These are phyloP conservation scores for Wickerhamiella kurtzmanii DNA, from an alignment of 805 yeast species.

Conservation along the genomic window DNA sequence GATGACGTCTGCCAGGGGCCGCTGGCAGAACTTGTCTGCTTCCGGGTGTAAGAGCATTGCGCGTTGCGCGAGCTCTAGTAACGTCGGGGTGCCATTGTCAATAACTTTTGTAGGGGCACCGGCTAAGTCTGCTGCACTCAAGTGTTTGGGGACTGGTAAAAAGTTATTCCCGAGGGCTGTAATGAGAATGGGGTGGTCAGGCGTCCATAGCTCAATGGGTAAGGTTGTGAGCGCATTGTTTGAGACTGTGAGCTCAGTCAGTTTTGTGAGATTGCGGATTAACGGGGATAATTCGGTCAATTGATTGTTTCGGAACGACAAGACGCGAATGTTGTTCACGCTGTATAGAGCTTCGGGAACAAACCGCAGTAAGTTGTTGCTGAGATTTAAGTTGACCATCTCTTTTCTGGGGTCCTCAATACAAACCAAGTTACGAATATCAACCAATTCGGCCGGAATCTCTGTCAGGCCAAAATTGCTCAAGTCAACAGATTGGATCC, in stretches of 20 bases:
- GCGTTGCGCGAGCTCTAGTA: conserved; percentile 11
- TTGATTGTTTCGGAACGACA: conserved; percentile 26
- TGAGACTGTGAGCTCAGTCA: conserved; percentile 26
- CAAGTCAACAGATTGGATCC: conserved; percentile 7
- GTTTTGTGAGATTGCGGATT: conserved; percentile 21
- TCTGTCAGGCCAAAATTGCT: conserved; percentile 17
- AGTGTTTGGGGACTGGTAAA: not conserved
- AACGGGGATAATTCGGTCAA: conserved; percentile 24
- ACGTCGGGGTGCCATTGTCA: conserved; percentile 5
- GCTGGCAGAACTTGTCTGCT: not conserved
- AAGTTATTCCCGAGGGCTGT: not conserved
- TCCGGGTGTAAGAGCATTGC: conserved; percentile 1
- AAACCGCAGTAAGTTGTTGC: conserved; percentile 20
- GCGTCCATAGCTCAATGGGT: conserved; percentile 26
- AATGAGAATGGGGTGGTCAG: conserved; percentile 12
- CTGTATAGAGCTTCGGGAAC: conserved; percentile 24
- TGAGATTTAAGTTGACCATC: conserved; percentile 22
- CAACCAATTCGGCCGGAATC: conserved; percentile 27
- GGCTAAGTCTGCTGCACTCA: too few relatives aligned
- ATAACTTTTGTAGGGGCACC: not conserved
- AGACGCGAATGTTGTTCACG: conserved; percentile 24
- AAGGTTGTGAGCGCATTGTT: conserved; percentile 24
- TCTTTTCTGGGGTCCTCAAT: conserved; percentile 17
- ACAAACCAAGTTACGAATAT: conserved; percentile 22
- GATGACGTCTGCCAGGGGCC: not conserved